A percentile compares a stretch with the other conserved stretches of the same genome.
Evolutionary conservation across 345 rosid genomes (phyloP).

Genomic region (Brassica incana): DNA sequence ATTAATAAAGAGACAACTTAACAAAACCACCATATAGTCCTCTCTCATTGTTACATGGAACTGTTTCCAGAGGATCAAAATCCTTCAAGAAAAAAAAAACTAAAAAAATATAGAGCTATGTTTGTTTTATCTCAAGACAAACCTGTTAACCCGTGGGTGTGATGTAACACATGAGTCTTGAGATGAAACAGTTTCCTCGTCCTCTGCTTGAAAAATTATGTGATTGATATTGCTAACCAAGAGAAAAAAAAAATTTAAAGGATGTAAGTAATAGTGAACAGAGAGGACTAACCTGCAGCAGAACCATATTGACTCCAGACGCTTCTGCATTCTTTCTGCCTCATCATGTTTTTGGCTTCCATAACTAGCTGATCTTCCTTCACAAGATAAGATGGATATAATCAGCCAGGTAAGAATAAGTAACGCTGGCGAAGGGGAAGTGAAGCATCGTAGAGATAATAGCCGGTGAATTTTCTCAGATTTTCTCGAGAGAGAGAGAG

Average conservation of each 20-base stretch:
- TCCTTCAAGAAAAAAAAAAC: not conserved
- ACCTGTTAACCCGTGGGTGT: conserved; percentile 55
- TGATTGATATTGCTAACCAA: conserved; percentile 44
- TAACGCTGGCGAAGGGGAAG: no score
- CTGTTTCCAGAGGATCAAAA: not conserved
- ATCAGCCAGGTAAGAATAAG: not conserved
- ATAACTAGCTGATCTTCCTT: conserved; percentile 96
- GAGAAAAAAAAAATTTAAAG: not conserved
- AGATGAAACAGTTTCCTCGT: conserved; percentile 53
- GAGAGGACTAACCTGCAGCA: conserved; percentile 46
- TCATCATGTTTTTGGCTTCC: conserved; percentile 85
- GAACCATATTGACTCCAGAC: conserved; percentile 56
- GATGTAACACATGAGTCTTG: conserved; percentile 43
- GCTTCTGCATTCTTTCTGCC: conserved; percentile 70
- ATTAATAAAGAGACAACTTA: not conserved
- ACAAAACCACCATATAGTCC: not conserved
- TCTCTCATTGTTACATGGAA: not conserved
- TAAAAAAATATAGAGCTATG: not conserved
- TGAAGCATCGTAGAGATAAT: no score
- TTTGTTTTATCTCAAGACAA: conserved; percentile 1
- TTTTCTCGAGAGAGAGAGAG: no score
- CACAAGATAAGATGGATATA: not conserved
- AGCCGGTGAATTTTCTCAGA: no score
- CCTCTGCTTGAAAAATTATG: conserved; percentile 44
- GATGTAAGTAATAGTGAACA: not conserved